Evolutionary conservation across 1,284 basidiomycete genomes (phyloP), one percentile per base, ranked within the genome.

Genomic region (Trichosporon asahii): DNA sequence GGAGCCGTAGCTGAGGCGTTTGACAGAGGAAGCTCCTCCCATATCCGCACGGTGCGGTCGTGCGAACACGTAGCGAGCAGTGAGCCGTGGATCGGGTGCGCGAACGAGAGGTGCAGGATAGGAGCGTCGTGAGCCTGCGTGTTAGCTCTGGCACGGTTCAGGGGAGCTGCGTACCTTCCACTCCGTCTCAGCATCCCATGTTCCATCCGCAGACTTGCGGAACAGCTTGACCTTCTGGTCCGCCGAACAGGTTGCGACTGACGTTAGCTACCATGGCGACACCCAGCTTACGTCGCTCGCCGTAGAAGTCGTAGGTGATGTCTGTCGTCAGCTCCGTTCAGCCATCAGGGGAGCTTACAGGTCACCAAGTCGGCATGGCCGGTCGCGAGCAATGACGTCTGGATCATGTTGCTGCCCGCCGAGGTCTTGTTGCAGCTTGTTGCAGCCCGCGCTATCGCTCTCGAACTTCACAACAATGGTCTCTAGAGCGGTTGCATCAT

Each of bases 271-370:
- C 89, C 88, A 75, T 89, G 90, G 0, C 90, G 90, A 3, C 91
- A 90, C 11, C 12, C n/a, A 11, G n/a, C 82, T 75, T 64, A 84
- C 82, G 86, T 75, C 89, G 87, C 46, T 91, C 88, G 6, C 94
- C 94, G 78, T 95, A 95, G 80, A 91, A 94, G 79, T 95, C 92
- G 80, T 95, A 97, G 23, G 89, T 87, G 69, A 92, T 88, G 83
- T 94, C 92, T 49, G 92, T 90, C 23, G 33, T 61, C 29, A 61
- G 57, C 33, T 25, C 14, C 9, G 29, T 8, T 31, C 11, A 33
- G 15, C 12, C 5, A 15, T 27, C 21, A 46, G 57, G 12, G 21
- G 46, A 60, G 64, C 83, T 76, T 64, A 82, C 82, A 78, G 12
- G 83, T 83, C n/a, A 84, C 80, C 2, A 84, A 76, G 69, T 84